Base-by-base conservation (phyloP, 352 stramenopile species). In the Pythium biforme region DNA sequence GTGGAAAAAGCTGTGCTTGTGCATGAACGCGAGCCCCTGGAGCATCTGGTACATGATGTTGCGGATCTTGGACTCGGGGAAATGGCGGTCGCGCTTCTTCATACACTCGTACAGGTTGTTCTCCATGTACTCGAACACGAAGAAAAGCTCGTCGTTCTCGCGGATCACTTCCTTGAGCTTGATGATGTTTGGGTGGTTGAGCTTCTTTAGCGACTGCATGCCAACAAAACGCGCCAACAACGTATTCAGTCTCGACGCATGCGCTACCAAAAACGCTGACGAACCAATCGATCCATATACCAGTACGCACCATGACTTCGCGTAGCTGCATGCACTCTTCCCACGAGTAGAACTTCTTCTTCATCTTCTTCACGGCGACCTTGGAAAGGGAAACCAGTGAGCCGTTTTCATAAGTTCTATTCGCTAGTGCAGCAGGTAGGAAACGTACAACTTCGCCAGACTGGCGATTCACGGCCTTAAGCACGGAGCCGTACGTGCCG, bases 121-220 rank as follows among this genome's bases (percentile, higher is more conserved):
- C 70, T 98, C 94, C 97, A 99, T 99, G 79, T 97, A 98, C 79
- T 99, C 97, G 69, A 99, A 99, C 0, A 99, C 96, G 72, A 99
- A 99, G 69, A 93, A 99, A 8, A 99, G 80, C 75, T 96, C 86
- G 74, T 98, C 89, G 61, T 98, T 98, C 73, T 99, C 97, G 20
- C 95, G 84, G 49, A 99, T 98, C 49, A 99, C 96, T 64, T 99
- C 97, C 64, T 98, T 98, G 26, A 99, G 84, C 73, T 98, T 97
- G 66, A 99, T 94, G 51, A 99, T 99, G 79, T 99, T 98, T 26
- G 94, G 90, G 71, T 99, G 97, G 60, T 97, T 98, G 26, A 98
- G 72, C 60, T 97, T 97, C 76, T 97, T 97, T 26, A 98, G 66
- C 48, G 79, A 96, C 88, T 96, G 20, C 23, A 50, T 34, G 11